Conservation (phyloP, 2,329 filamentous ascomycete species). For the Ceratocystis huliohia region DNA sequence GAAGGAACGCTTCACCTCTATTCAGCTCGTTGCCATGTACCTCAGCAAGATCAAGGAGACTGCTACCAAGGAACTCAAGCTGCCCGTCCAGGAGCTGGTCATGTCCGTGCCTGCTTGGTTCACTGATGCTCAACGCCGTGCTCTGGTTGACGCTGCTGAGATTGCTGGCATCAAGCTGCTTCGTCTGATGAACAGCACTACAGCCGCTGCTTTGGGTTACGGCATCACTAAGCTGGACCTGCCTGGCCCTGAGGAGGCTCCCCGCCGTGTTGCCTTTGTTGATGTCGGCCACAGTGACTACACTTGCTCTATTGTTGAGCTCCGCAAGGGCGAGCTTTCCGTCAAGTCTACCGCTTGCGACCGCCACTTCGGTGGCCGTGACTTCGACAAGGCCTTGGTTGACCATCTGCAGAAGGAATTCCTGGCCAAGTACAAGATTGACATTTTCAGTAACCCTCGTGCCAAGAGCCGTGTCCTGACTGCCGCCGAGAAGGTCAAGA, state of each 20-base stretch:
- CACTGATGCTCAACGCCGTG: slow-evolving; percentile 83
- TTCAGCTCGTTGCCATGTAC: slow-evolving; percentile 90
- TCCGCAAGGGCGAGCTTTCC: slow-evolving; percentile 88
- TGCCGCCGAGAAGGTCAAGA: slow-evolving; percentile 95
- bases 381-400: slow-evolving; percentile 90
- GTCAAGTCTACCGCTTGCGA: slow-evolving; percentile 90
- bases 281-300: slow-evolving; percentile 97
- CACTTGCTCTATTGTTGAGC: slow-evolving; percentile 87
- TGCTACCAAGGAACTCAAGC: slow-evolving; percentile 71
- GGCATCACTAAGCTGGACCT: slow-evolving; percentile 97
- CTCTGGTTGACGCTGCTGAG: slow-evolving; percentile 80
- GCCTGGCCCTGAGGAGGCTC: slow-evolving; percentile 77
- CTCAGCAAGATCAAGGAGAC: slow-evolving; percentile 88
- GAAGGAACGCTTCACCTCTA: slow-evolving; percentile 90
- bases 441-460: slow-evolving; percentile 82
- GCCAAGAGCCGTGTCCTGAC: slow-evolving; percentile 75
- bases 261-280: slow-evolving; percentile 77
- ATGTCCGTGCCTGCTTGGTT: slow-evolving; percentile 95
- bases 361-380: slow-evolving; percentile 90
- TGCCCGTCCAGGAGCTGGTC: slow-evolving; percentile 84
- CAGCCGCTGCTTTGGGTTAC: slow-evolving; percentile 86
- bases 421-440: slow-evolving; percentile 95
- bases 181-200: slow-evolving; percentile 94
- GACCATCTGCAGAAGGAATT: slow-evolving; percentile 94
- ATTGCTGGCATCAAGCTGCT: slow-evolving; percentile 88